Base-by-base conservation (phyloP, 2,329 filamentous ascomycete genomes). In the Talaromyces sp. region DNA sequence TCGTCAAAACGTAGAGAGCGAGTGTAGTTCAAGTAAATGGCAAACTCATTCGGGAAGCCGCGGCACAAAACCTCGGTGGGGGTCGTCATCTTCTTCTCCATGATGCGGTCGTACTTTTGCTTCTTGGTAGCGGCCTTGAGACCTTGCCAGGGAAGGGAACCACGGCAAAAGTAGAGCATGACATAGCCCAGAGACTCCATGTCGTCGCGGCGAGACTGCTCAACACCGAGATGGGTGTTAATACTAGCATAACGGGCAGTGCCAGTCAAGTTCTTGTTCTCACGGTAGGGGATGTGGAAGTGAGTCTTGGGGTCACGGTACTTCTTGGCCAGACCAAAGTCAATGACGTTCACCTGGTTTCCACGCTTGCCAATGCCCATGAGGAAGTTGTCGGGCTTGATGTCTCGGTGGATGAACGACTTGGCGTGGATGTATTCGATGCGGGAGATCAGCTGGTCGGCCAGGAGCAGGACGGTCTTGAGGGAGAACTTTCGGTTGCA, bases 61-160 rank as follows among this genome's bases (percentile, higher is more conserved):
- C 94, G 92, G 88, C 65, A 99, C 56, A 99, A 91, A 56, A 97
- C 93, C 81, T 99, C 94, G 70, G 94, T 98, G 8, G 95, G 93
- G 3, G 95, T 99, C 14, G 95, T 99, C 95, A 98, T 98, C 91
- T 99, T 99, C 89, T 99, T 99, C 86, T 99, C 95, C 94, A 98
- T 98, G 82, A 99, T 99, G 68, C 94, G 88, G 81, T 99, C 95
- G 76, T 99, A 98, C 84, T 99, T 99, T 83, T 98, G 94, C 89
- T 97, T 97, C 88, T 97, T 97, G 68, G 93, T 97, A 70, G 94
- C 94, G 82, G 94, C 94, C 87, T 97, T 97, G 60, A 97, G 85
- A 61, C 95, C 95, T 83, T 99, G 95, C 95, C 95, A 99, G 65
- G 95, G 95, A 62, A 99, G 92, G 67, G 93, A 97, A 66, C 95